A percentile compares a stretch with the other conserved stretches of the same genome.
phyloP scores from a whole-genome alignment of 805 yeast species.

The Starmerella apis region DNA sequence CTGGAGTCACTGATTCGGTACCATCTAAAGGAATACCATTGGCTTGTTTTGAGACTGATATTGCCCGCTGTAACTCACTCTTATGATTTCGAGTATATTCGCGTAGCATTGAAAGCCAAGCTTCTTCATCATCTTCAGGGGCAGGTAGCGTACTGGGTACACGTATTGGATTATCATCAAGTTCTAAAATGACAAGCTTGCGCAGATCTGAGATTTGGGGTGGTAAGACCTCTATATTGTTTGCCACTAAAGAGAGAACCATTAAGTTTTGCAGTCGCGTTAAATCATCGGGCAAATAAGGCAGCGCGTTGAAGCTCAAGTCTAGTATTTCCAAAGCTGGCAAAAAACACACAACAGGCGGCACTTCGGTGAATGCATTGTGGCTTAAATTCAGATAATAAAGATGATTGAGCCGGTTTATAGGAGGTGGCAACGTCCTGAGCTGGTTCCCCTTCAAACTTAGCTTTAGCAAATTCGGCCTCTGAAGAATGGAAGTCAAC shows the following conservation, averaged over 20 bases:
- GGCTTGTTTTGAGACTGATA: not conserved
- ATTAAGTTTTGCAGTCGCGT: conserved; percentile 35
- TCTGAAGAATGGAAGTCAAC: conserved; percentile 32
- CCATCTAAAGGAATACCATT: not conserved
- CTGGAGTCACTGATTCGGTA: no score
- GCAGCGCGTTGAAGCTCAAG: conserved; percentile 46
- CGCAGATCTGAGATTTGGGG: conserved; percentile 43
- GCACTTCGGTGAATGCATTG: conserved; percentile 47
- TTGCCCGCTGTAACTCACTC: conserved; percentile 6
- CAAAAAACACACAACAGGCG: conserved; percentile 34
- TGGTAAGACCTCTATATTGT: conserved; percentile 47
- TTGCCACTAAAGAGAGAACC: conserved; percentile 52
- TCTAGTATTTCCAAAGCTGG: conserved; percentile 53
- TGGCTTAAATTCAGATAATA: conserved; percentile 56
- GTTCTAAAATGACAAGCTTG: conserved; percentile 47
- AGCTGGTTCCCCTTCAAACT: conserved; percentile 46
- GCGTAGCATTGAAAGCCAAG: conserved; percentile 38
- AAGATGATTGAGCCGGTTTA: conserved; percentile 37
- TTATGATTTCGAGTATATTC: conserved; percentile 30
- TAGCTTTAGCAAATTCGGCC: conserved; percentile 38
- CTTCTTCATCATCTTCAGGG: conserved; percentile 34
- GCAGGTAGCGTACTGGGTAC: conserved; percentile 22
- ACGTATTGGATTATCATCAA: conserved; percentile 52
- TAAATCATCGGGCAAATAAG: conserved; percentile 39
- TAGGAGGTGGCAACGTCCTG: conserved; percentile 37